Base-by-base conservation (phyloP, 176 grass and related monocot species). In the Rhynchospora tenuis region DNA sequence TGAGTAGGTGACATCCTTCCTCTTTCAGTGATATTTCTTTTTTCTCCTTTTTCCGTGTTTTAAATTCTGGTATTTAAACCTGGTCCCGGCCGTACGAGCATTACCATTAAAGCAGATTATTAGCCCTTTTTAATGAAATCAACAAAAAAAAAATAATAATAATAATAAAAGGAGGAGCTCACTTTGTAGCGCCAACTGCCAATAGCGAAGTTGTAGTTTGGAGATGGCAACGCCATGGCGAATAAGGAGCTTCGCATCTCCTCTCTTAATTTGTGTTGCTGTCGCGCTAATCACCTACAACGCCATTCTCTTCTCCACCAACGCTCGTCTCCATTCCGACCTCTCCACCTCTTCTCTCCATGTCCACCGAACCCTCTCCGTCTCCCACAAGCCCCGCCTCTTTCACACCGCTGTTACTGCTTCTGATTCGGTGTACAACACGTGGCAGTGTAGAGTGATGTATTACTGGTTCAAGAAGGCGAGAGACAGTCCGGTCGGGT, bases 391-490 rank as follows among this genome's bases (percentile, higher is more conserved):
- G 11, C 63, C 57, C 43, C 84, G 87, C 83, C 43, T 20, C 33
- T 98, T 98, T 87, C 95, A 98, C 92, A 94, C 92, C 24, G 95
- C 95, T 23, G 92, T 95, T 26, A 98, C 95, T 1, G 86, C 95
- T 16, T 90, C 89, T 1, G 89, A 80, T 44, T 89, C 89, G 22
- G 87, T 88, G 2, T 98, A 98, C 87, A 95, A 80, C 86, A 88
- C 91, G 60, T 98, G 95, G 95, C 95, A 95, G 80, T 98, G 95
- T 84, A 83, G 92, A 69, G 86, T 98, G 45, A 98, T 98, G 95
- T 98, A 98, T 79, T 88, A 95, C 90, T 98, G 95, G 92, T 98
- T 95, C 92, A 98, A 91, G 89, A 59, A 90, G 88, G 88, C 74
- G 28, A 85, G 75, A 26, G 79, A 73, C 4, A 60, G 58, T 27